Evolutionary conservation across 495 filamentous ascomycete genomes (phyloP), one percentile per base, ranked within the genome.

Genomic region (Xylaria longipes): DNA sequence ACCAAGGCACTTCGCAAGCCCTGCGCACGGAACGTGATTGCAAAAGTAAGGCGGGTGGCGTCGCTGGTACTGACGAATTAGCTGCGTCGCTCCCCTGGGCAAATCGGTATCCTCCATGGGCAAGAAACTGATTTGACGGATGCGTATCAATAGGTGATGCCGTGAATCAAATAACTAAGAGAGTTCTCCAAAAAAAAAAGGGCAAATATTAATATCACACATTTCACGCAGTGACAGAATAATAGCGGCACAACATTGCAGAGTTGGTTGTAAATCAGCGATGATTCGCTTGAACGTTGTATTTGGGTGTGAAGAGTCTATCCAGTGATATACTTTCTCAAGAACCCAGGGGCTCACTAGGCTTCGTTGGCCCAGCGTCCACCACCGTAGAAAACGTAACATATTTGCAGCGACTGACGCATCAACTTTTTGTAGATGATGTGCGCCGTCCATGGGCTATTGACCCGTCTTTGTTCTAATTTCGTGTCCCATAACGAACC

Each of bases 11-110:
- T 41, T 41, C n/a, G 65, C 65, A 67, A 56, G 65, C 52, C 66
- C 66, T 60, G 66, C 52, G 50, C 52, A 60, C 22, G 17, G 39
- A 58, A 27, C 33, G 66, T 45, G 66, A 33, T 54, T 66, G 60
- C 31, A n/a, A 77, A 79, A 79, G 77, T 79, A 79, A 75, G 77
- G 77, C 77, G 77, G 73, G 72, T 79, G 71, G 77, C 75, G 71
- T 73, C 72, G 72, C 58, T 31, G 61, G 17, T 74, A 65, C 74
- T 48, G 71, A 46, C 77, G 73, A 79, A 79, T 79, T 69, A 78
- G 71, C 48, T 54, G 6, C 7, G 45, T 35, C 39, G 29, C 50
- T 56, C 65, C 35, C 14, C 33, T 35, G 63, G 31, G 15, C 45
- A 25, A 66, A 52, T 52, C 20, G 52, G 14, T 31, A 25, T n/a